phyloP scores from a whole-genome alignment of 164 flowering plant species.

The Tetrastigma voinierianum region DNA sequence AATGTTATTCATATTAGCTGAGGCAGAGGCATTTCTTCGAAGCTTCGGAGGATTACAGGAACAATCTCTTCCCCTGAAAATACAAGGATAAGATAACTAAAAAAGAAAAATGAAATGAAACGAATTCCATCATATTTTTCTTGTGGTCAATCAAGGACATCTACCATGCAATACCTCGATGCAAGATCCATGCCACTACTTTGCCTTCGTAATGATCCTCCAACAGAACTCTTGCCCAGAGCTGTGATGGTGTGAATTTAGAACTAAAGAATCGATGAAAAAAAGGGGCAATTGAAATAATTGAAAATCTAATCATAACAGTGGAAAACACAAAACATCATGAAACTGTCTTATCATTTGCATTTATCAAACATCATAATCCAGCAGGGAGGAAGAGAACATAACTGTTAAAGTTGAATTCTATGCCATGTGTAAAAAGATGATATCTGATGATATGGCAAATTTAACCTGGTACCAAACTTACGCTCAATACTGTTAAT shows the following conservation, averaged over 20 bases:
- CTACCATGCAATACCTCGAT: constrained; percentile 46
- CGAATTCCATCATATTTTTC: background rate
- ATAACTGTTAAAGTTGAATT: no score
- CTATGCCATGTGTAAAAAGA: no score
- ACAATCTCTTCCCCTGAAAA: constrained; percentile 48
- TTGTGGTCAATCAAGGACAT: constrained; percentile 4
- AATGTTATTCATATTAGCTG: constrained; percentile 57
- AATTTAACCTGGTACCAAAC: no score
- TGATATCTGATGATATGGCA: no score
- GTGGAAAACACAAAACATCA: background rate
- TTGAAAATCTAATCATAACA: background rate
- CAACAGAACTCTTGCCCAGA: constrained; percentile 15
- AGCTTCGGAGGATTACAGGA: constrained; percentile 44
- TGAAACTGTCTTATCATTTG: background rate
- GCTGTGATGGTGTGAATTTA: background rate
- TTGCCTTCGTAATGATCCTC: constrained; percentile 78
- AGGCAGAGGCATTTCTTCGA: constrained; percentile 81
- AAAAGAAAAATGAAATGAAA: background rate
- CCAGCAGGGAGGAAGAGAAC: no score
- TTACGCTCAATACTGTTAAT: no score
- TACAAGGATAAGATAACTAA: background rate
- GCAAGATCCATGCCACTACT: constrained; percentile 67
- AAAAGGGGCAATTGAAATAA: no score
- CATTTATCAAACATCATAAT: no score
- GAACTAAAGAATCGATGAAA: no score